Evolutionary conservation across 371 early-diverging fungal species (phyloP).

Genomic region (Mucor lusitanicus): DNA sequence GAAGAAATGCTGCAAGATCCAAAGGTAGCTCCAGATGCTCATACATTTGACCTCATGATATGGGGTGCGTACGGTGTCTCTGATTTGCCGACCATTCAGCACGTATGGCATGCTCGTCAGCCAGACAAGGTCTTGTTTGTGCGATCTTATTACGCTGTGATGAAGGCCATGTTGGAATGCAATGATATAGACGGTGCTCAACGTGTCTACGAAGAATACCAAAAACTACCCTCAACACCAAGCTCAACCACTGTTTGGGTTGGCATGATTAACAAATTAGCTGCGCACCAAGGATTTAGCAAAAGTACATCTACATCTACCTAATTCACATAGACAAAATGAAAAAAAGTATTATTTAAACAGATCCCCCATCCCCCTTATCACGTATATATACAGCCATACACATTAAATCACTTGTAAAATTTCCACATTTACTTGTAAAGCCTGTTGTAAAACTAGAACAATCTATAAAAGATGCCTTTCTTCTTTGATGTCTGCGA

Average conservation of each 20-base stretch:
- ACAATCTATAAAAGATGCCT: neutral
- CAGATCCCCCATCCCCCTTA: neutral
- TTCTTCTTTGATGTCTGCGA: no score
- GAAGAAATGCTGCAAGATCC: conserved; percentile 24
- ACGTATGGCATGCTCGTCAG: neutral
- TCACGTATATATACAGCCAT: neutral
- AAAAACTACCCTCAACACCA: neutral
- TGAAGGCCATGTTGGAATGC: conserved; percentile 21
- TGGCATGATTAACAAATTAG: conserved; percentile 12
- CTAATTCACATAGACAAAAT: neutral
- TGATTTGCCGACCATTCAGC: conserved; percentile 21
- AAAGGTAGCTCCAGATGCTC: conserved; percentile 8
- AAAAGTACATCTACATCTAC: neutral
- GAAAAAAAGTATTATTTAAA: neutral
- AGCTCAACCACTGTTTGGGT: conserved; percentile 21
- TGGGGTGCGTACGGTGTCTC: conserved; percentile 23
- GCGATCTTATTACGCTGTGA: conserved; percentile 29
- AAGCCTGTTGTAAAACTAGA: neutral
- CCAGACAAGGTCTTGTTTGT: conserved; percentile 9
- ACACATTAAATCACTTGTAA: neutral
- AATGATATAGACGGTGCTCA: conserved; percentile 15
- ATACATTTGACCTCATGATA: conserved; percentile 34
- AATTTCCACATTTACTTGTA: neutral
- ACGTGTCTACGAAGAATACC: conserved; percentile 16
- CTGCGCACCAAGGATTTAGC: conserved; percentile 8